These are phyloP conservation scores for Aegilops longissima DNA, from an alignment of 176 grass and related monocot genomes.

Conservation along the genomic window DNA sequence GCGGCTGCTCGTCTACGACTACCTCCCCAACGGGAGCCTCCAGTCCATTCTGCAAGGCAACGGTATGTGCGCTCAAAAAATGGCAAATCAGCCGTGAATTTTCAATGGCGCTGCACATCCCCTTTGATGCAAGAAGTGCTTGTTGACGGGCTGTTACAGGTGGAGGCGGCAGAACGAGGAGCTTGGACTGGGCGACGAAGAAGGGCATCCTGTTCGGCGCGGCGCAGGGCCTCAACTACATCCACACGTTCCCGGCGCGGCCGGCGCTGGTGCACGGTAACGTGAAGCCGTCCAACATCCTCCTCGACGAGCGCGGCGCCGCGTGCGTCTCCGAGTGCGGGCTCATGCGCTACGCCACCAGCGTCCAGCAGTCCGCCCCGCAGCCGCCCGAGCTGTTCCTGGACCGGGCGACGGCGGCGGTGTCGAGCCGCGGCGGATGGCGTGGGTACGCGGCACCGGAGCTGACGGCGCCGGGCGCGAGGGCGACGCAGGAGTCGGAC, in stretches of 20 bases:
- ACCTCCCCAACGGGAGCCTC: slow-evolving; percentile 62
- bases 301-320: slow-evolving; percentile 63
- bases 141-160: neutral
- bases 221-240: slow-evolving; percentile 63
- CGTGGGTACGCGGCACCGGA: slow-evolving; percentile 66
- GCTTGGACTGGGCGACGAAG: slow-evolving; percentile 47
- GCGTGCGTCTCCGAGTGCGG: slow-evolving; percentile 74
- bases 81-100: neutral
- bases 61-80: slow-evolving; percentile 1
- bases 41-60: slow-evolving; percentile 47
- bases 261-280: slow-evolving; percentile 60
- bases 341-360: slow-evolving; percentile 57
- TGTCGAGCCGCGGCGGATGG: neutral
- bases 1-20: slow-evolving; percentile 74
- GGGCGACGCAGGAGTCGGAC: slow-evolving; percentile 64
- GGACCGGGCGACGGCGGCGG: neutral
- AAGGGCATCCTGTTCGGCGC: slow-evolving; percentile 52
- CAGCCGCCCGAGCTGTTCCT: slow-evolving; percentile 27
- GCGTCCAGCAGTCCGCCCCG: slow-evolving; percentile 27
- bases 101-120: neutral
- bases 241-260: slow-evolving; percentile 60
- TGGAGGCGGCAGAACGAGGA: slow-evolving; percentile 14
- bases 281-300: slow-evolving; percentile 83
- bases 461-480: slow-evolving; percentile 32
- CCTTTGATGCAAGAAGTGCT: neutral